Evolutionary conservation across 441 rosid species (phyloP).

Genomic region (Viola pubescens): DNA sequence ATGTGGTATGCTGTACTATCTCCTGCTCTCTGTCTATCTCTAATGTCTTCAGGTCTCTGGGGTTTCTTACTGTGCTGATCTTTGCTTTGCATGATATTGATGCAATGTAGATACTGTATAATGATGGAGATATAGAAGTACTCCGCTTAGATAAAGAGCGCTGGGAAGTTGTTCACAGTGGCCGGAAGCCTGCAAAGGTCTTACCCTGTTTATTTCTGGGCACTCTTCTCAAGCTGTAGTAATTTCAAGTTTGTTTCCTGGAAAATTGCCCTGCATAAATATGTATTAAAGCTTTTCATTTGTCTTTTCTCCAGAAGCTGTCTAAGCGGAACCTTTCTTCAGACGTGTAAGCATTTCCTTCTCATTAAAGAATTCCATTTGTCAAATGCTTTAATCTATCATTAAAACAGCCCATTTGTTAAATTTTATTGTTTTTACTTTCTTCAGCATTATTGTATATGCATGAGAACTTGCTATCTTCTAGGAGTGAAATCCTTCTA

Average conservation of each 20-base stretch:
- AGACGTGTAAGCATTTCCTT: no score
- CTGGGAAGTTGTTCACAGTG: conserved; percentile 74
- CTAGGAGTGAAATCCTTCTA: no score
- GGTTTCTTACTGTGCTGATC: not conserved
- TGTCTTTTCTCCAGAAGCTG: no score
- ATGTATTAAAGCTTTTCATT: no score
- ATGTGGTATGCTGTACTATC: conserved; percentile 60
- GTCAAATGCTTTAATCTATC: no score
- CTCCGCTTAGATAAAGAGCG: conserved; percentile 82
- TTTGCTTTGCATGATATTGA: conserved; percentile 5
- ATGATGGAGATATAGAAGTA: conserved; percentile 98
- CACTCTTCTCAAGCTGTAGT: conserved; percentile 9
- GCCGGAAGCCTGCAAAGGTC: conserved; percentile 71
- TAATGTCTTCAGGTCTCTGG: conserved; percentile 8
- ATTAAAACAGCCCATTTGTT: no score
- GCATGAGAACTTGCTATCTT: no score
- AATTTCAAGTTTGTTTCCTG: conserved; percentile 3
- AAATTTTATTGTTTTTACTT: no score
- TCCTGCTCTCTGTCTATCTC: conserved; percentile 9
- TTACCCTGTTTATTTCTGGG: conserved; percentile 17
- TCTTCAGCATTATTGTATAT: no score
- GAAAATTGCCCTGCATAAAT: not conserved
- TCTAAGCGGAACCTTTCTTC: no score
- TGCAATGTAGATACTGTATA: conserved; percentile 63
- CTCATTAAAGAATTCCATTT: no score